A percentile compares a stretch with the other conserved stretches of the same genome.
These are phyloP conservation scores for Psophocarpus tetragonolobus DNA, from an alignment of 306 rosid genomes.

Conservation along the genomic window DNA sequence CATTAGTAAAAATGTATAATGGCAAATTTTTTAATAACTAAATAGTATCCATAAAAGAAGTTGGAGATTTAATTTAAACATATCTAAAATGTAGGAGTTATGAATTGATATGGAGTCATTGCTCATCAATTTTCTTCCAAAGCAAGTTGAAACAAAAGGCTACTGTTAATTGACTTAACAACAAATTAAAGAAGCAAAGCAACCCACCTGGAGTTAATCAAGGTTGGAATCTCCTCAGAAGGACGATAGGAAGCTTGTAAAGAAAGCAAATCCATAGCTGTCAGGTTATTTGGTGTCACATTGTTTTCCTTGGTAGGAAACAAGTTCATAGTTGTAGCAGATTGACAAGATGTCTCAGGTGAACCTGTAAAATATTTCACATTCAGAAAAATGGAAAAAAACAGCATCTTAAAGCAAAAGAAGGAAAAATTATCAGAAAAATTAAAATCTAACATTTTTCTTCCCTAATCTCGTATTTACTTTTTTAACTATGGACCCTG, in stretches of 20 bases:
- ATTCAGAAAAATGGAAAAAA: not conserved
- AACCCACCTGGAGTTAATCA: conserved; percentile 38
- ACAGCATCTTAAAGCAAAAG: not conserved
- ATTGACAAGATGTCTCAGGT: conserved; percentile 53
- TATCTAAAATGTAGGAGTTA: not conserved
- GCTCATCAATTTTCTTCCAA: not conserved
- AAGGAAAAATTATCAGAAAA: conserved; percentile 12
- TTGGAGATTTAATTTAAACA: not conserved
- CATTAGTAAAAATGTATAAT: conserved; percentile 15
- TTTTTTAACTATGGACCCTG: not conserved
- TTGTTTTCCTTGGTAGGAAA: conserved; percentile 57
- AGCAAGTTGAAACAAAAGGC: conserved; percentile 8
- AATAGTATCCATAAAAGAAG: not conserved
- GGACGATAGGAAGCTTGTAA: conserved; percentile 29
- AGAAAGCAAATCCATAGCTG: conserved; percentile 38
- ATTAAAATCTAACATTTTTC: not conserved
- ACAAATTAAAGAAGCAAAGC: conserved; percentile 23
- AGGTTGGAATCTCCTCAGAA: conserved; percentile 32
- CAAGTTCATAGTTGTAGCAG: conserved; percentile 51
- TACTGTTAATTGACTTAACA: not conserved
- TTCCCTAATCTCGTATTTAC: not conserved
- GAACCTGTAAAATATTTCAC: conserved; percentile 44
- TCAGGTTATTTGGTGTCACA: conserved; percentile 35
- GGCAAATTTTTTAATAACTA: not conserved
- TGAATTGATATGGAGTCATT: not conserved